Evolutionary conservation across 331 rosid species (phyloP), one percentile per base, ranked within the genome.

Genomic region (Acacia pycnantha): DNA sequence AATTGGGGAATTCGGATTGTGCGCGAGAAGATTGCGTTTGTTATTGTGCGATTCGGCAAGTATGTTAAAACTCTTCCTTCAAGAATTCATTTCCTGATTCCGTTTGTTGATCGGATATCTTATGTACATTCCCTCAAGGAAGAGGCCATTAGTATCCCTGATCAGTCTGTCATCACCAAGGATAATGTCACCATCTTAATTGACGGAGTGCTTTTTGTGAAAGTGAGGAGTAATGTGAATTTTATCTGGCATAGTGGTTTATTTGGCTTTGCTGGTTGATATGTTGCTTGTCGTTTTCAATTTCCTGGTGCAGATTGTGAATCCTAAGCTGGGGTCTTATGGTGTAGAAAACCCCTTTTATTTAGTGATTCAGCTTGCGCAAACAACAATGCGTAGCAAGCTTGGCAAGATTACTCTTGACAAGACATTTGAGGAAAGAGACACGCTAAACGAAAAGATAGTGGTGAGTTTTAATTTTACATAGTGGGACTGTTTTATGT

Each of bases 341-440:
- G 98, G 99, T 4, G 95, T 92, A 26, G 97, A 87, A 90, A 90
- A 87, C 85, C 99, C 99, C 50, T 86, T 96, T 53, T 90, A 90
- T 65, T 94, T 98, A 0, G 95, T 94, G 33, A 87, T 93, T 87
- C 99, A 93, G 94, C 97, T 92, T 59, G 99, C 99, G 3, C 99
- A 95, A 79, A 91, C 98, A 16, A 93, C 97, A 2, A 95, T 95
- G 99, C 99, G 99, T 73, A 91, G 93, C 22, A 97, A 92, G 87
- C 95, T 95, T n/a, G 99, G 99, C 67, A 93, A 93, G 86, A 95
- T 95, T 81, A 95, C 98, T 76, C 98, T 95, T 10, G 99, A 95
- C 88, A 92, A 92, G 93, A 93, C 98, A 8, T 93, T 95, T 58
- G 99, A 90, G 86, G 98, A 93, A 84, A 92, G 99, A 50, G 96